Base-by-base conservation (phyloP, 139 green algal genomes). In the Astrephomene gubernaculifera region DNA sequence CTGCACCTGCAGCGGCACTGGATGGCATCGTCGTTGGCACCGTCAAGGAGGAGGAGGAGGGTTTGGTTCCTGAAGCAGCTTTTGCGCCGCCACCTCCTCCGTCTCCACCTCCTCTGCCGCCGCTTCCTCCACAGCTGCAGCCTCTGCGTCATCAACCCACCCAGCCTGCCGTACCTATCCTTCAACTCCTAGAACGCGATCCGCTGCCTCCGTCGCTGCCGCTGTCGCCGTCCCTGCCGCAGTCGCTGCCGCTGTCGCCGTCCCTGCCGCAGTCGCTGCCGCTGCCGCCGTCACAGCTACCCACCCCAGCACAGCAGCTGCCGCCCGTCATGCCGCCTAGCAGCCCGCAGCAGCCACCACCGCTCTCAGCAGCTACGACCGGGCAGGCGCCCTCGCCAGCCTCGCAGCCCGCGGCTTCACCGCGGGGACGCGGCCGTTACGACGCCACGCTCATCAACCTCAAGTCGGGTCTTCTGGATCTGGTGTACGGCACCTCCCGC, bases 401-500 rank as follows among this genome's bases (percentile, higher is more conserved):
- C 14, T 19, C 65, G 65, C 2, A n/a, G 65, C 12, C 10, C 35
- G 33, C 33, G 33, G 65, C 68, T 7, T 5, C 21, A 31, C 4
- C n/a, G 70, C 25, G n/a, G n/a, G n/a, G n/a, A n/a, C n/a, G n/a
- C n/a, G n/a, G n/a, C n/a, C n/a, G n/a, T n/a, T n/a, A n/a, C 43
- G 70, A 78, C 4, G 70, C 44, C 43, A 78, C 70, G 41, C 70
- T 57, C 43, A n/a, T 78, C 43, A 35, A 78, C 12, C 45, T 85
- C 60, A 90, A 95, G 81, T 57, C 64, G 53, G 57, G 19, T 10
- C 89, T 95, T 57, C 57, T 95, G 43, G 92, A 95, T 78, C 63
- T 89, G 8, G 78, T 95, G 29, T 95, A 94, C 60, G 92, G 87
- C 53, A 94, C 90, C 6, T 60, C 87, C 2, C 75, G 90, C 6